These are phyloP conservation scores for Platanthera zijinensis DNA, from an alignment of 106 monocot species.

Conservation along the genomic window DNA sequence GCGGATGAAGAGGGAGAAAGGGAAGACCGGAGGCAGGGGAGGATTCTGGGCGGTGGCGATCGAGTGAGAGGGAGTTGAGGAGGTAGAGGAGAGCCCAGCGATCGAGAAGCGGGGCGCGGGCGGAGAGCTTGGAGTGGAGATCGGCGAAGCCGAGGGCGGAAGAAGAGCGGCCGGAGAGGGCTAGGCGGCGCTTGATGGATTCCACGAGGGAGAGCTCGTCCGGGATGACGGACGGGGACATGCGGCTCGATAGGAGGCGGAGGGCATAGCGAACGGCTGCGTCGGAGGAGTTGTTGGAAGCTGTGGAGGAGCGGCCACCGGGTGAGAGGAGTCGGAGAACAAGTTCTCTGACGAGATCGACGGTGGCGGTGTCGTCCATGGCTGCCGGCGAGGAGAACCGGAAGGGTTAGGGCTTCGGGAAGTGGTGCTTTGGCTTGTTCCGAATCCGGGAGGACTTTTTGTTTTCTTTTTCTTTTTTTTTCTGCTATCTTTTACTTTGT, in stretches of 20 bases:
- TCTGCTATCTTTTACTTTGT: background rate
- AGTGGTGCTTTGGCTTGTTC: background rate
- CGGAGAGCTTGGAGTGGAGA: constrained; percentile 55
- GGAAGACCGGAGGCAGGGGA: constrained; percentile 18
- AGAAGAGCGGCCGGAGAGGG: constrained; percentile 38
- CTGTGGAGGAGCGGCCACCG: constrained; percentile 12
- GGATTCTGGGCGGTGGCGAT: constrained; percentile 10
- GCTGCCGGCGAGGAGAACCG: constrained; percentile 18
- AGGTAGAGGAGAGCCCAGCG: constrained; percentile 73
- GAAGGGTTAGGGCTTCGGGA: background rate
- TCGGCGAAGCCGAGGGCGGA: constrained; percentile 80
- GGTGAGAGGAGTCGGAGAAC: constrained; percentile 58
- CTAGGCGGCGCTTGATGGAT: constrained; percentile 82
- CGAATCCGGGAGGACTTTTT: background rate
- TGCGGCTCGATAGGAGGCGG: constrained; percentile 76
- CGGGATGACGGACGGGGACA: constrained; percentile 40
- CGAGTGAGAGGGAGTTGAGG: constrained; percentile 50
- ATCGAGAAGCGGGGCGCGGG: constrained; percentile 32
- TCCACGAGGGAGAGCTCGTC: constrained; percentile 63
- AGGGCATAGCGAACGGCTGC: constrained; percentile 53
- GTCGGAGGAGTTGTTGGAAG: constrained; percentile 13
- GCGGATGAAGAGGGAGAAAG: constrained; percentile 27
- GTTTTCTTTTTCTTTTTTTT: background rate
- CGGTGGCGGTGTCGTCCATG: constrained; percentile 76
- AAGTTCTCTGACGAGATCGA: constrained; percentile 74